Evolutionary conservation across 1,284 basidiomycete species (phyloP).

Genomic region (Fomitopsis palustris): DNA sequence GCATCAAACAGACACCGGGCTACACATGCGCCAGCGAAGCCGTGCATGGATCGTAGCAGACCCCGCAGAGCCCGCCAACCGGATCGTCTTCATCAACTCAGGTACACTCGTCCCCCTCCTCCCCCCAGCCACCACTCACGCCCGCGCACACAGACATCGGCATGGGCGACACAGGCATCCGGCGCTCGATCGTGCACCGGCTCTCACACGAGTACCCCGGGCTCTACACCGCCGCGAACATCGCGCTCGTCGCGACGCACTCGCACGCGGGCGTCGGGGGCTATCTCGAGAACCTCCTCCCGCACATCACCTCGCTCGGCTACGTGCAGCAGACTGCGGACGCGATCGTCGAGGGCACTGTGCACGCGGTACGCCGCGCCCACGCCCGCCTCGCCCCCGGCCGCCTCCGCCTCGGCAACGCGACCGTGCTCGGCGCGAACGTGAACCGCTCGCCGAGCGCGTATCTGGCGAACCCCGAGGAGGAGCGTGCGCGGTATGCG

Average conservation of each 20-base stretch:
- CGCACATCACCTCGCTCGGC: conserved; percentile 73
- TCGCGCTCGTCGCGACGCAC: conserved; percentile 79
- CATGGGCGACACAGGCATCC: conserved; percentile 79
- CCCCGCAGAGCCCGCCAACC: conserved; percentile 46
- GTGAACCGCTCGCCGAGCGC: conserved; percentile 73
- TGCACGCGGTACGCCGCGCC: conserved; percentile 65
- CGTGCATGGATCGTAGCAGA: conserved; percentile 78
- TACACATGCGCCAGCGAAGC: conserved; percentile 78
- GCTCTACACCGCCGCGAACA: conserved; percentile 66
- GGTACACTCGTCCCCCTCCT: conserved; percentile 34
- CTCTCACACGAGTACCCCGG: conserved; percentile 56
- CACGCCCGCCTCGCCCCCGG: conserved; percentile 62
- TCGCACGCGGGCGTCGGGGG: conserved; percentile 79
- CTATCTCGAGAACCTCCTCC: conserved; percentile 74
- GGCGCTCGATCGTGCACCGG: conserved; percentile 62
- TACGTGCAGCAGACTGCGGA: conserved; percentile 67
- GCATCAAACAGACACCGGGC: conserved; percentile 69
- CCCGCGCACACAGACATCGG: conserved; percentile 51
- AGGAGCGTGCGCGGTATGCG: conserved; percentile 61
- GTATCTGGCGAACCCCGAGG: conserved; percentile 68
- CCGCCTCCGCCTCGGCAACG: conserved; percentile 62
- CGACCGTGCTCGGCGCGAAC: conserved; percentile 64
- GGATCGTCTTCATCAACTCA: conserved; percentile 75
- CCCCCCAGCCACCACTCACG: background rate
- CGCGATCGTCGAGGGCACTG: conserved; percentile 68